Evolutionary conservation across 495 filamentous ascomycete genomes (phyloP), one percentile per base, ranked within the genome.

Genomic region (Penicillium lividum): DNA sequence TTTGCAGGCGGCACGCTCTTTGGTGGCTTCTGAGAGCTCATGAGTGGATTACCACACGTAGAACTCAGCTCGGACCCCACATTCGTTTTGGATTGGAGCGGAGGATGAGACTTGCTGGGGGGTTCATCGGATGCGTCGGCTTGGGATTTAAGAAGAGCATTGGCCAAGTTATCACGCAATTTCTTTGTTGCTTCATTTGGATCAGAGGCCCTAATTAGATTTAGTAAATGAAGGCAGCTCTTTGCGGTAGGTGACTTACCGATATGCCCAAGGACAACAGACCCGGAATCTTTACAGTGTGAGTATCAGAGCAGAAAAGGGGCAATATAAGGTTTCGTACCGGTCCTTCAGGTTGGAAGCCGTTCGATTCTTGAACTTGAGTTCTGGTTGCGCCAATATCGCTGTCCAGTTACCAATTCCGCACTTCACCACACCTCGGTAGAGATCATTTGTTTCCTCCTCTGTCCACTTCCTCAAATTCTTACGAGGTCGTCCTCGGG

Each of bases 401-500:
- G 84, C 84, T 38, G 88, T 94, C 92, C 92, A 97, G 66, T 86
- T 91, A 18, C 92, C 92, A 53, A 95, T 87, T 0, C 92, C 92
- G 69, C 92, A 90, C 57, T 86, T 88, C 42, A 84, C 80, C 16
- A 95, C 91, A 2, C 91, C 92, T 53, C 85, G 78, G 29, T 95
- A 70, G 10, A 97, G 74, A 53, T 88, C 81, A 27, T 86, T 84
- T 2, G 91, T 95, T 68, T 97, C 92, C 63, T 92, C 85, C 51
- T 94, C 87, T 0, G 86, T 87, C 92, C 92, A 97, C 62, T 84
- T 89, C 54, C 80, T 82, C 59, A 79, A 22, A 38, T 78, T 79
- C 50, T 75, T 79, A 50, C 76, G 75, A 6, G 76, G 78, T 36
- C 77, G 74, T 33, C 77, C 77, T 6, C 75, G 64, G 7, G 69